Percentiles rank a stretch among this genome's conserved stretches.
phyloP scores from a whole-genome alignment of 139 green algal species.

The Nannochloris sp. region DNA sequence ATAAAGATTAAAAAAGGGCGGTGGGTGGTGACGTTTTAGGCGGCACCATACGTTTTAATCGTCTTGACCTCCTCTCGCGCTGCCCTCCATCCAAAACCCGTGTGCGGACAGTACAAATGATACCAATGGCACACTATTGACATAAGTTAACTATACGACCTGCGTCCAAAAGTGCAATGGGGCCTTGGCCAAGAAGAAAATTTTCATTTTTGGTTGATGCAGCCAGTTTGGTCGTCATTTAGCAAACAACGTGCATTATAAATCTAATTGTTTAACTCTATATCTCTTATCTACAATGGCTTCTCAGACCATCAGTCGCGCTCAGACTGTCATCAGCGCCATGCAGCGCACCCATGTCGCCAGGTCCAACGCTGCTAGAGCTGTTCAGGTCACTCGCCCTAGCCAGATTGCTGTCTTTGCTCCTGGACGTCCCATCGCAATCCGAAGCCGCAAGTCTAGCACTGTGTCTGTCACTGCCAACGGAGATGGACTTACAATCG shows the following conservation, averaged over 20 bases:
- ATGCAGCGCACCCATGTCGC: not conserved
- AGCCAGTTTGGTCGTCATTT: too few relatives aligned
- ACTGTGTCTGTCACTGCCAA: constrained; percentile 11
- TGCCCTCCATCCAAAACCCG: too few relatives aligned
- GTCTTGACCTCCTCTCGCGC: too few relatives aligned
- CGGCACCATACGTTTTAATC: too few relatives aligned
- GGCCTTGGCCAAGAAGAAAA: not conserved
- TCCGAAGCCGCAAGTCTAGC: not conserved
- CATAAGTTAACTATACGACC: not conserved
- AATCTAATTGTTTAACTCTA: not conserved
- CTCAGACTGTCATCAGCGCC: not conserved
- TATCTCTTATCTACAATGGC: not conserved
- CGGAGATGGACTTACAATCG: constrained; percentile 43
- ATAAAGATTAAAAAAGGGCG: too few relatives aligned
- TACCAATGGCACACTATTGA: not conserved
- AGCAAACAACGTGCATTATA: not conserved
- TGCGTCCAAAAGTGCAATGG: not conserved
- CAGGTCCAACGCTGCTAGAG: not conserved
- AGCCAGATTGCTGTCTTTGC: not conserved
- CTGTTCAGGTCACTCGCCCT: not conserved
- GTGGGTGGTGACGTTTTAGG: too few relatives aligned
- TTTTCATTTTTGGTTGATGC: not conserved
- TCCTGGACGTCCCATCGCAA: not conserved
- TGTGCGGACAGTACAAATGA: too few relatives aligned
- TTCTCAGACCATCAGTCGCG: not conserved